Base-by-base conservation (phyloP, 192 early-diverging fungal genomes). In the Funneliformis mosseae region DNA sequence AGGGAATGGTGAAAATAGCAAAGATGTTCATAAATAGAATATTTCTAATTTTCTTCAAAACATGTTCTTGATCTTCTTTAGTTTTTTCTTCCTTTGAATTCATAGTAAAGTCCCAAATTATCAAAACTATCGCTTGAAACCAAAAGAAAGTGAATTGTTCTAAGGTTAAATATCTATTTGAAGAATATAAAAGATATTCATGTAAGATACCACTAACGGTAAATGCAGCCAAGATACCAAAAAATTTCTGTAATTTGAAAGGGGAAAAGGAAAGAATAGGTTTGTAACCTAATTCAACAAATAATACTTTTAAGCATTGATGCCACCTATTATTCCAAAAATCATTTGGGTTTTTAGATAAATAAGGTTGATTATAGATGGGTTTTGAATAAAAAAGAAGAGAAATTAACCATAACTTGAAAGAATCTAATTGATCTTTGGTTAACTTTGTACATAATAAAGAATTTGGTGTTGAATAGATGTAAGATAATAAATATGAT, bases 281-380 rank as follows among this genome's bases (percentile, higher is more conserved):
- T n/a, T 45, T 64, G 25, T 64, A 64, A 41, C 38, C 70, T 42
- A 72, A 25, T 41, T 72, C 43, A 25, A 41, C 23, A 72, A 72
- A 72, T 12, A 12, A 21, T 72, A 45, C 41, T 21, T 21, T 16
- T n/a, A 41, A 41, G 21, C 18, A 21, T 45, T 41, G 43, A 46
- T 72, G 70, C 70, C 70, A 72, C 23, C 70, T 72, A 46, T 33
- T 72, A 10, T 11, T 21, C 70, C 70, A 72, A 2, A 72, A 72
- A 8, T 72, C 70, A 21, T 18, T 72, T 72, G 70, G 70, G 21
- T 21, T 42, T 45, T 12, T 5, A 23, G 70, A 72, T 23, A 72
- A 41, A 46, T 45, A 45, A 16, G 70, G 70, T 23, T 72, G 18
- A 72, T 72, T 9, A 46, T 45, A 72, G 4, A 72, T 41, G 18